Evolutionary conservation across 202 grass and related monocot genomes (phyloP).

Genomic region (Saccharum hybrid): DNA sequence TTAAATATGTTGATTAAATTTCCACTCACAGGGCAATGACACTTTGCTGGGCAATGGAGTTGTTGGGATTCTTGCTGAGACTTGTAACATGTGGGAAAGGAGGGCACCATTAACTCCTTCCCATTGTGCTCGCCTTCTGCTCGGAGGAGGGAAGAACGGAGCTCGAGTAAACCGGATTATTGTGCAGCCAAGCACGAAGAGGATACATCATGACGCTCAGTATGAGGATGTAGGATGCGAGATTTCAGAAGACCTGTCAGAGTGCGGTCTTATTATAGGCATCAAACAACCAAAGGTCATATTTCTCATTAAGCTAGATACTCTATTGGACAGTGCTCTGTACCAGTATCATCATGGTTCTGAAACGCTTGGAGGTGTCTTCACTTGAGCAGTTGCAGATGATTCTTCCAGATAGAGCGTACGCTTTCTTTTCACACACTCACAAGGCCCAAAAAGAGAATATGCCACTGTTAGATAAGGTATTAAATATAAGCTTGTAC

Average conservation of each 20-base stretch:
- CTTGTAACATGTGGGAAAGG: slow-evolving; percentile 95
- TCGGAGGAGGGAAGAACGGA: slow-evolving; percentile 59
- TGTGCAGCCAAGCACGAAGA: slow-evolving; percentile 89
- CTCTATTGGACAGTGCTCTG: not conserved
- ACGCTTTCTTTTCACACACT: slow-evolving; percentile 91
- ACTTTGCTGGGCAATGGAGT: slow-evolving; percentile 89
- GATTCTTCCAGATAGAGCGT: slow-evolving; percentile 85
- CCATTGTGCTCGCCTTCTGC: slow-evolving; percentile 82
- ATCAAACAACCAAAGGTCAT: slow-evolving; percentile 96
- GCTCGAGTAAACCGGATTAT: slow-evolving; percentile 71
- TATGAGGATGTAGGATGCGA: slow-evolving; percentile 92
- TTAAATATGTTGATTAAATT: not conserved
- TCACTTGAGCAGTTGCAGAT: slow-evolving; percentile 69
- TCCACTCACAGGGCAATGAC: slow-evolving; percentile 53
- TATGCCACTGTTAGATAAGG: slow-evolving; percentile 95
- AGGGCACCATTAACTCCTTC: slow-evolving; percentile 79
- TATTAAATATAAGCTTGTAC: slow-evolving; percentile 33
- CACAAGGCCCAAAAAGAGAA: slow-evolving; percentile 96
- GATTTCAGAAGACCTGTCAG: slow-evolving; percentile 80
- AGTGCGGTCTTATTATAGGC: slow-evolving; percentile 87
- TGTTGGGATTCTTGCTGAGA: slow-evolving; percentile 78
- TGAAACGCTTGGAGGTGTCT: not conserved
- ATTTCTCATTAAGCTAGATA: slow-evolving; percentile 21
- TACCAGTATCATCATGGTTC: not conserved
- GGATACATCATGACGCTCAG: slow-evolving; percentile 84